Conservation (phyloP, 2,329 filamentous ascomycete species). For the Scedosporium apiospermum region DNA sequence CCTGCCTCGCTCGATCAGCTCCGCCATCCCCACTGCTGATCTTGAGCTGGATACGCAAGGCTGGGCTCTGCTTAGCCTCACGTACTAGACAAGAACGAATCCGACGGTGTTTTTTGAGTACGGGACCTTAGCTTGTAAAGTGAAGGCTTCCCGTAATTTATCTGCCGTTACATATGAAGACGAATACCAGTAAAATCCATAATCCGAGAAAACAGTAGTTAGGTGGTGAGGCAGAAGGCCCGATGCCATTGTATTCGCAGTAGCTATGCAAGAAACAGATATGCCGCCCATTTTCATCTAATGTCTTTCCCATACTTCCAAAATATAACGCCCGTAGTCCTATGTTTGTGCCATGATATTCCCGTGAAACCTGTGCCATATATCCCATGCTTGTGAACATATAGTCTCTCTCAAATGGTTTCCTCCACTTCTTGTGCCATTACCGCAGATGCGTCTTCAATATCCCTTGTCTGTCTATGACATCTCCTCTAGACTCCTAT, state of each 20-base stretch:
- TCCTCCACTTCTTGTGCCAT: too few species aligned
- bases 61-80: neutral
- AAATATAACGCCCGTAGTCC: neutral
- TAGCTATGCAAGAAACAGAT: neutral
- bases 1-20: conserved; percentile 5
- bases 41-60: conserved; percentile 6
- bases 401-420: too few species aligned
- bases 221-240: neutral
- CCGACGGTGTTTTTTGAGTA: conserved; percentile 8
- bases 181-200: neutral
- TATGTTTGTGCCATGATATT: neutral
- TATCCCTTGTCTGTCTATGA: too few species aligned
- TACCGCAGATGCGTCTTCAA: too few species aligned
- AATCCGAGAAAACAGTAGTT: too few species aligned
- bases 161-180: conserved; percentile 4
- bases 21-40: conserved; percentile 2
- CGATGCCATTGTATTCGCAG: neutral
- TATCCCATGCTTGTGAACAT: too few species aligned
- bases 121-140: conserved; percentile 1
- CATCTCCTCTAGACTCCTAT: too few species aligned
- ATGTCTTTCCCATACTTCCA: neutral
- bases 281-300: neutral
- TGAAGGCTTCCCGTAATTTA: conserved; percentile 8
- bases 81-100: conserved; percentile 6
- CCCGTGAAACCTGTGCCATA: neutral